phyloP scores from a whole-genome alignment of 371 early-diverging fungal genomes.

The Rhizopus arrhizus region DNA sequence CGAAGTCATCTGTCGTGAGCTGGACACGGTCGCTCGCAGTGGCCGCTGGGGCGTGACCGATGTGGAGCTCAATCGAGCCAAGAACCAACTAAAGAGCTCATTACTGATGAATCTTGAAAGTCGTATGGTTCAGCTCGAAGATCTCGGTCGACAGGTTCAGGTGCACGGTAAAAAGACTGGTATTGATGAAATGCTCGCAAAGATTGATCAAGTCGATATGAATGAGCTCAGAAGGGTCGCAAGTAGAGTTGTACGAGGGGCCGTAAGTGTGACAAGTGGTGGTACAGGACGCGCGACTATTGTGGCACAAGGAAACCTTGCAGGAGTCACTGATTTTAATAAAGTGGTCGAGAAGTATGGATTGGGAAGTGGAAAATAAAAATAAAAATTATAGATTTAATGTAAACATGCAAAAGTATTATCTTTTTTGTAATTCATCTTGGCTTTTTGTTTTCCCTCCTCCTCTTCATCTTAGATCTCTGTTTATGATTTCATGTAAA shows the following conservation, averaged over 20 bases:
- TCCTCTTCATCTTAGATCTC: not conserved
- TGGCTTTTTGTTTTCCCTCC: not conserved
- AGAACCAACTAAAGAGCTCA: slow-evolving; percentile 92
- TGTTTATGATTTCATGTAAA: too few relatives aligned
- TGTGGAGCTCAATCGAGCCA: slow-evolving; percentile 82
- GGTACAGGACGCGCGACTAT: slow-evolving; percentile 61
- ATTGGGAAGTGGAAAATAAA: slow-evolving; percentile 32
- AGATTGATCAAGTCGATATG: slow-evolving; percentile 72
- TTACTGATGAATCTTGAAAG: slow-evolving; percentile 93
- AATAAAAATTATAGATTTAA: not conserved
- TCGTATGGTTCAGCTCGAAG: slow-evolving; percentile 91
- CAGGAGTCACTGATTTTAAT: slow-evolving; percentile 46
- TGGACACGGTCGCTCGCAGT: slow-evolving; percentile 71
- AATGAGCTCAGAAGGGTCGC: slow-evolving; percentile 77
- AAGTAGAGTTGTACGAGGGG: slow-evolving; percentile 58
- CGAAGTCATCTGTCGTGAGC: slow-evolving; percentile 83
- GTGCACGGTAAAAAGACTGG: slow-evolving; percentile 75
- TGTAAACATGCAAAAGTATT: not conserved
- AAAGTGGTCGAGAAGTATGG: slow-evolving; percentile 32
- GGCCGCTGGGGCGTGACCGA: slow-evolving; percentile 46
- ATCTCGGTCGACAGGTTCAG: slow-evolving; percentile 91
- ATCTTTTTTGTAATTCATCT: slow-evolving; percentile 8
- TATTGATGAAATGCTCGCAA: slow-evolving; percentile 74
- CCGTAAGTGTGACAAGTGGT: slow-evolving; percentile 55
- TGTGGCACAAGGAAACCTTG: slow-evolving; percentile 57